phyloP scores from a whole-genome alignment of 129 eudicot genomes.

The sunflower (Helianthus annuus) region HanXRQr2.0-SUNRISE NC_035441.2:136889611-136890110 shows the following conservation, averaged over 20 bases:
- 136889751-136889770: conserved; percentile 46
- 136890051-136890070: too few species aligned
- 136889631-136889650: conserved; percentile 24
- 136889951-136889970: too few species aligned
- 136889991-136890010: too few species aligned
- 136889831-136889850: conserved; percentile 15
- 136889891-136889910: conserved; percentile 52
- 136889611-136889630: conserved; percentile 19
- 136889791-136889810: conserved; percentile 55
- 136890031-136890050: too few species aligned
- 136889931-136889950: not conserved
- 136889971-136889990: too few species aligned
- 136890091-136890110: too few species aligned
- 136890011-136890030: too few species aligned
- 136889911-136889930: conserved; percentile 21
- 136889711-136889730: conserved; percentile 50
- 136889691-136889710: conserved; percentile 60
- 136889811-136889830: conserved; percentile 30
- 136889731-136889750: conserved; percentile 42
- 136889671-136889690: conserved; percentile 28
- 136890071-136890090: too few species aligned
- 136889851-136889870: conserved; percentile 33
- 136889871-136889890: conserved; percentile 37
- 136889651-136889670: conserved; percentile 10
- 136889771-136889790: conserved; percentile 48